These are phyloP conservation scores for Xylaria hypoxylon DNA, from an alignment of 2,329 filamentous ascomycete genomes.

Conservation along the genomic window DNA sequence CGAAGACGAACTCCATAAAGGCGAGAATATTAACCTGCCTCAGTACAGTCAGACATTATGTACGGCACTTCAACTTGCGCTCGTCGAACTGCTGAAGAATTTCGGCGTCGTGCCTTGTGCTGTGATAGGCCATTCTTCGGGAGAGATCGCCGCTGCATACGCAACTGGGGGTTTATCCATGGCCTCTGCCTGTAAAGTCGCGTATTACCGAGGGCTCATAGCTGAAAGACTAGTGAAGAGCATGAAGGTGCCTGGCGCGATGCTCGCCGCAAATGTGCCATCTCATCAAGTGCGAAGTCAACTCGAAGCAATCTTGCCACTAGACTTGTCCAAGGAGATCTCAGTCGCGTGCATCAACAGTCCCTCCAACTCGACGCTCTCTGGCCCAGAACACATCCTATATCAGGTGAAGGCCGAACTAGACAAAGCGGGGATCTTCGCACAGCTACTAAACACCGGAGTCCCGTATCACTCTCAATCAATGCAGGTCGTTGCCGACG, in stretches of 20 bases:
- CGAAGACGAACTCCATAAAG: not conserved
- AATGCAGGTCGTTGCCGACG: slow-evolving; percentile 37
- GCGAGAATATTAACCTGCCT: slow-evolving; percentile 28
- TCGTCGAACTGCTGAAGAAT: not conserved
- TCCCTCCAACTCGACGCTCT: slow-evolving; percentile 45
- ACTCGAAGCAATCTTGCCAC: not conserved
- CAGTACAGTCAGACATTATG: slow-evolving; percentile 47
- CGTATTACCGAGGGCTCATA: slow-evolving; percentile 5
- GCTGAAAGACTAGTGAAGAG: not conserved
- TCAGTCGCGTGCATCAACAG: slow-evolving; percentile 50
- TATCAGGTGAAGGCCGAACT: slow-evolving; percentile 40
- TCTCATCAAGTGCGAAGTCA: not conserved
- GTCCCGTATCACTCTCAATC: slow-evolving; percentile 45
- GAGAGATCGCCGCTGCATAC: slow-evolving; percentile 23
- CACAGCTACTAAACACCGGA: slow-evolving; percentile 43
- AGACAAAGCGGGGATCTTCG: slow-evolving; percentile 42
- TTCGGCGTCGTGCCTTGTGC: not conserved
- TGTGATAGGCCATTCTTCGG: slow-evolving; percentile 16
- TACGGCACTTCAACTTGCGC: slow-evolving; percentile 49
- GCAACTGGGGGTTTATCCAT: not conserved
- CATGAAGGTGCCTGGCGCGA: not conserved
- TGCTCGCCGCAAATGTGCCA: not conserved
- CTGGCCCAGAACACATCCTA: slow-evolving; percentile 38
- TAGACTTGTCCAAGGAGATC: not conserved
- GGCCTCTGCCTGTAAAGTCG: slow-evolving; percentile 8